Evolutionary conservation across 805 yeast species (phyloP), one percentile per base, ranked within the genome.

Genomic region (Wickerhamiella spandovensis): DNA sequence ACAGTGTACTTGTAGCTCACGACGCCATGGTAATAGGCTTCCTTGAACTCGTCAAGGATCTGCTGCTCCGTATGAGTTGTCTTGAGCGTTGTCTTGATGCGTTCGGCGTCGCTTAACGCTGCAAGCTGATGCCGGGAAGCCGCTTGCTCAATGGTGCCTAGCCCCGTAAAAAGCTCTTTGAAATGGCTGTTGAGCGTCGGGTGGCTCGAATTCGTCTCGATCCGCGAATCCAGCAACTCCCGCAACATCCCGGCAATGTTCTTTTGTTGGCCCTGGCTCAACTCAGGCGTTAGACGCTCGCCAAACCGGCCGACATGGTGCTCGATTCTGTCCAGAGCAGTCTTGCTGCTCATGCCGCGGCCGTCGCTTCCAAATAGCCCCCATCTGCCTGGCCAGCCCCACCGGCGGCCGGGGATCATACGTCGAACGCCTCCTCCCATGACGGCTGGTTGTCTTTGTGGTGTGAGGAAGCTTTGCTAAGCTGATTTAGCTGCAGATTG

Each of bases 1-100:
- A 53, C 44, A 8, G 65, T 59, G 18, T 57, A 54, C n/a, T 43
- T 47, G 28, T 54, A 50, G 2, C 59, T 48, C 8, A 63, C 55
- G 18, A 47, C 53, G 5, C 64, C 63, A 30, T 54, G 59, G 49
- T 57, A 63, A 43, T 61, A 62, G 15, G 54, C 49, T 32, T 51
- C 54, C 35, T 61, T 58, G 39, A 63, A 60, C 7, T 51, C 49
- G 13, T 41, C 44, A 12, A 61, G 42, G 18, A 61, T 53, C n/a
- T 56, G 53, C 9, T 20, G n/a, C 48, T 53, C 57, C 13, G 52
- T 32, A 45, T 48, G 37, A 24, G 20, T 41, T 1, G 56, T 48
- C 17, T 30, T 46, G 21, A 56, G 48, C 13, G 51, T 52, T 21
- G 47, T 47, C 23, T 18, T 21, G 18, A 43, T 13, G 4, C 44